A percentile compares a stretch with the other conserved stretches of the same genome.
These are phyloP conservation scores for Penicillium sp. DNA, from an alignment of 2,329 filamentous ascomycete species.

Conservation along the genomic window DNA sequence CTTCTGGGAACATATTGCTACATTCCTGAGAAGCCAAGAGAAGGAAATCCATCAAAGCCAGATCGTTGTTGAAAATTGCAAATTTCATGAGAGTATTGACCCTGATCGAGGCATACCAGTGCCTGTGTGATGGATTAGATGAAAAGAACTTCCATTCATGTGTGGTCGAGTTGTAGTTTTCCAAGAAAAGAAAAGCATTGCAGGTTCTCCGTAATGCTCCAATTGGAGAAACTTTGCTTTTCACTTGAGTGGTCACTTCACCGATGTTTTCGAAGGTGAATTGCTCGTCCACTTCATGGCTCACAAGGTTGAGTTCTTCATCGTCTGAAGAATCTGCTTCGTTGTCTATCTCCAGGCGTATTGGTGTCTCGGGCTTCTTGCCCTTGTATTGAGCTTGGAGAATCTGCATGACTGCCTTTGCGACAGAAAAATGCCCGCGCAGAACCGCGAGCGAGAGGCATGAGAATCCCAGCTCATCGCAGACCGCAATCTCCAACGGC, in stretches of 20 bases:
- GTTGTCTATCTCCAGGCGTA: conserved; percentile 30
- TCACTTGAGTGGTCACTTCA: conserved; percentile 65
- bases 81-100: conserved; percentile 38
- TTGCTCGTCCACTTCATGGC: conserved; percentile 61
- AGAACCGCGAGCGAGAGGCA: conserved; percentile 69
- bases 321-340: conserved; percentile 32
- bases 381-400: conserved; percentile 65
- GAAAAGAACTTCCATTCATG: not conserved
- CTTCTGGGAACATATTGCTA: conserved; percentile 2
- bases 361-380: conserved; percentile 50
- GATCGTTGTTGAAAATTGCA: conserved; percentile 55
- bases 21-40: conserved; percentile 50
- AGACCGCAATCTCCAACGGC: conserved; percentile 63
- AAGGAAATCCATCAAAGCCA: conserved; percentile 54
- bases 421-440: conserved; percentile 62
- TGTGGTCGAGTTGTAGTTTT: not conserved
- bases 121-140: not conserved
- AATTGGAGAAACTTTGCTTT: conserved; percentile 60
- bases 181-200: conserved; percentile 27
- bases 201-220: conserved; percentile 48
- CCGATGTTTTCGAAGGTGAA: conserved; percentile 77
- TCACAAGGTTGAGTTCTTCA: conserved; percentile 33
- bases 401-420: conserved; percentile 68
- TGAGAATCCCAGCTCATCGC: conserved; percentile 51
- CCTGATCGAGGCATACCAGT: not conserved